Conservation (phyloP, 2,329 filamentous ascomycete species). For the Exophiala calicioides region DNA sequence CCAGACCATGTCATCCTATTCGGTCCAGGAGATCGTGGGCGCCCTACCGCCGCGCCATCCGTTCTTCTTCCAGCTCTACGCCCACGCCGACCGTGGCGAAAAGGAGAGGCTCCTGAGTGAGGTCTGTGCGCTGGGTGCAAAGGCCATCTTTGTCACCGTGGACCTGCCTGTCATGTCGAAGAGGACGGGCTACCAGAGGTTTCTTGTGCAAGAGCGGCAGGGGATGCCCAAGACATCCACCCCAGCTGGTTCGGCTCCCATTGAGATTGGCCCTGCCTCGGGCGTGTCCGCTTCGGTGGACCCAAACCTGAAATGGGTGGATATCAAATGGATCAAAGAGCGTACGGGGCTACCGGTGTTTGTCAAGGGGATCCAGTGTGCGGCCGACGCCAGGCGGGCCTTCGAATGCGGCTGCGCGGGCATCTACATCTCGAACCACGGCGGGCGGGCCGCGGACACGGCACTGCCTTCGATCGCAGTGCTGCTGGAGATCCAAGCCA, state of each 20-base stretch:
- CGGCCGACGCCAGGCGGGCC: constrained; percentile 56
- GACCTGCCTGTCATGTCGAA: constrained; percentile 58
- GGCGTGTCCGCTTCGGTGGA: constrained; percentile 47
- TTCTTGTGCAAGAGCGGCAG: constrained; percentile 39
- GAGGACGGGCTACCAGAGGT: constrained; percentile 59
- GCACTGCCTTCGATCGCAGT: constrained; percentile 55
- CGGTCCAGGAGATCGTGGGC: constrained; percentile 55
- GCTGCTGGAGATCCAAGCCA: constrained; percentile 61
- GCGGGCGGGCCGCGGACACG: constrained; percentile 56
- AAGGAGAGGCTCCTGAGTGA: constrained; percentile 53
- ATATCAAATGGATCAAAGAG: constrained; percentile 55
- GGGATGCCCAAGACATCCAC: constrained; percentile 37
- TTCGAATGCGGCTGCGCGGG: constrained; percentile 54
- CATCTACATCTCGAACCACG: constrained; percentile 60
- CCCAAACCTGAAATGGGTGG: constrained; percentile 54
- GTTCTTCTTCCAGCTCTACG: constrained; percentile 59
- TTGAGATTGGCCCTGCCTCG: constrained; percentile 40
- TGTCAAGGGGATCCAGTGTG: constrained; percentile 59
- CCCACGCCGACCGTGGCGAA: constrained; percentile 57
- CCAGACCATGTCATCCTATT: constrained; percentile 59
- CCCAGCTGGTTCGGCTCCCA: not conserved
- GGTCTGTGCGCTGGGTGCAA: constrained; percentile 48
- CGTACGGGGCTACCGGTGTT: constrained; percentile 55
- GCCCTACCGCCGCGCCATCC: constrained; percentile 23
- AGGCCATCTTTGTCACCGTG: constrained; percentile 56